phyloP scores from a whole-genome alignment of 305 asterid genomes.

The Fraxinus dipetala region DNA sequence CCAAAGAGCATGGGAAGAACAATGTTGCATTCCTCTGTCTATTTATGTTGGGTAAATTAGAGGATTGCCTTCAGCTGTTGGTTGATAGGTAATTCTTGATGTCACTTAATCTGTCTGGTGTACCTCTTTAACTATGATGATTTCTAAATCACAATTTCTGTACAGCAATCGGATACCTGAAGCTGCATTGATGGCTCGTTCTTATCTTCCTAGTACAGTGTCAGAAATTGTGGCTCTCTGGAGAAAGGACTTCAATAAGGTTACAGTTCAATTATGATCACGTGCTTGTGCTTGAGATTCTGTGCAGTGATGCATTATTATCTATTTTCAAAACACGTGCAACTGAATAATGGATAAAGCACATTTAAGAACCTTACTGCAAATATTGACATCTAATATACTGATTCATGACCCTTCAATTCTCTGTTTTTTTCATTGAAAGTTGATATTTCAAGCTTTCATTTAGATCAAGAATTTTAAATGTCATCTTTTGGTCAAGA shows the following conservation, averaged over 20 bases:
- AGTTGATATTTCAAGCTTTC: neutral
- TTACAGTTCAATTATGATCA: conserved; percentile 19
- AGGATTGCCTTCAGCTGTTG: conserved; percentile 78
- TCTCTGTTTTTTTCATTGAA: neutral
- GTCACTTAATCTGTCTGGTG: conserved; percentile 19
- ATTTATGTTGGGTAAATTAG: conserved; percentile 78
- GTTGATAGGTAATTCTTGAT: conserved; percentile 58
- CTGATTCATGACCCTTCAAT: neutral
- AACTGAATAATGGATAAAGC: neutral
- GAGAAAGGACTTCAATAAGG: conserved; percentile 93
- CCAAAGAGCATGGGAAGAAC: conserved; percentile 81
- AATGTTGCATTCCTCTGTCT: conserved; percentile 81
- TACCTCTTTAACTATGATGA: conserved; percentile 17
- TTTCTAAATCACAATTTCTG: conserved; percentile 24
- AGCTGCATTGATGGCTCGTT: conserved; percentile 99
- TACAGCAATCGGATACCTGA: conserved; percentile 98
- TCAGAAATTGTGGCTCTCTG: conserved; percentile 88
- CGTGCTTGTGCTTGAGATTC: conserved; percentile 1
- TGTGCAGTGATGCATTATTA: neutral
- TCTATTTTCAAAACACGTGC: neutral
- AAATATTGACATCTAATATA: neutral
- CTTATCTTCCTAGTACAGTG: conserved; percentile 98
- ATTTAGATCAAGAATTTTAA: neutral
- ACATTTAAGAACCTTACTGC: neutral
- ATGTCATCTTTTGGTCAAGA: neutral